Percentiles rank a stretch among this genome's conserved stretches.
phyloP scores from a whole-genome alignment of 495 filamentous ascomycete species.

The Elaphomyces granulatus region DNA sequence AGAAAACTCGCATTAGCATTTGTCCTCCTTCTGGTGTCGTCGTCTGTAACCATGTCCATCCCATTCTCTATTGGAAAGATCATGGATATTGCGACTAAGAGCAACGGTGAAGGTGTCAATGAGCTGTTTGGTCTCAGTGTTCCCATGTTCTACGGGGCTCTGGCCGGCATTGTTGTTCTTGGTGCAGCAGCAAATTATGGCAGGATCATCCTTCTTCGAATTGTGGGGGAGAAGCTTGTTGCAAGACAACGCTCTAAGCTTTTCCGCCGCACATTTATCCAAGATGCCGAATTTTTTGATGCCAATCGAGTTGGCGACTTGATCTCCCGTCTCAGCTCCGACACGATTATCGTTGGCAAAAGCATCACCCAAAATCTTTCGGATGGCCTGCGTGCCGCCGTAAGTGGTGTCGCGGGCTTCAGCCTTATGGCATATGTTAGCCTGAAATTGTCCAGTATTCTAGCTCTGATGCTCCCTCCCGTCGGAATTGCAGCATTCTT shows the following conservation, averaged over 20 bases:
- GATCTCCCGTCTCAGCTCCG: slow-evolving; percentile 86
- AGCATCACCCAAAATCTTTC: slow-evolving; percentile 96
- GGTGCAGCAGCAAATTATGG: slow-evolving; percentile 86
- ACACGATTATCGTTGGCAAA: slow-evolving; percentile 95
- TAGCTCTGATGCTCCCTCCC: slow-evolving; percentile 77
- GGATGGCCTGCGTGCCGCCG: slow-evolving; percentile 74
- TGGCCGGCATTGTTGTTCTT: slow-evolving; percentile 52
- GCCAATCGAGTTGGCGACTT: slow-evolving; percentile 93
- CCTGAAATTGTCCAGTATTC: slow-evolving; percentile 73
- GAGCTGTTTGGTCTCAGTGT: slow-evolving; percentile 59
- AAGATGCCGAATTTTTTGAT: slow-evolving; percentile 98
- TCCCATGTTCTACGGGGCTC: slow-evolving; percentile 61
- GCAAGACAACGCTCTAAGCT: slow-evolving; percentile 76
- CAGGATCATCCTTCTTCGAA: slow-evolving; percentile 82
- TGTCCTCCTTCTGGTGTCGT: slow-evolving; percentile 71
- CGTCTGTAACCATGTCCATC: slow-evolving; percentile 81
- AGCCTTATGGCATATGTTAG: slow-evolving; percentile 86
- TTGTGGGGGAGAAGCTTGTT: slow-evolving; percentile 90
- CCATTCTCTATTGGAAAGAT: slow-evolving; percentile 94
- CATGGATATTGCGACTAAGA: slow-evolving; percentile 67
- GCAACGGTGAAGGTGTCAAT: slow-evolving; percentile 29
- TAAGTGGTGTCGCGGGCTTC: slow-evolving; percentile 80
- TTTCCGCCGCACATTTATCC: slow-evolving; percentile 77
- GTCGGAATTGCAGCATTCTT: slow-evolving; percentile 84
- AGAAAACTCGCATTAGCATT: slow-evolving; percentile 69